Conservation (phyloP, 2,329 filamentous ascomycete species). For the Penicillium palitans region DNA sequence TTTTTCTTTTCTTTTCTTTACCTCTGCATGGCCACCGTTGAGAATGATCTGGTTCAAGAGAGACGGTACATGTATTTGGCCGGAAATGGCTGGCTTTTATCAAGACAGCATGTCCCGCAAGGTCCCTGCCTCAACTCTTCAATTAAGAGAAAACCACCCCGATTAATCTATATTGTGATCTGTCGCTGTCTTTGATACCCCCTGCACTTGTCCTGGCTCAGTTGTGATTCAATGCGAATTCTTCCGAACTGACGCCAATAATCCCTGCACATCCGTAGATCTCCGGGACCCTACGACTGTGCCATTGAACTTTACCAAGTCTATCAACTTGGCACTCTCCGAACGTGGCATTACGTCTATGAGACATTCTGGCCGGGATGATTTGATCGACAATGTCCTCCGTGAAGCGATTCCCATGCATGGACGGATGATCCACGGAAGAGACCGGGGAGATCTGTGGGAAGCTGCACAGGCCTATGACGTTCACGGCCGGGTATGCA, state of each 20-base stretch:
- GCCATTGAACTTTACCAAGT: constrained; percentile 93
- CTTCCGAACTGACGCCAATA: constrained; percentile 17
- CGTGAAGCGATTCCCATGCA: constrained; percentile 84
- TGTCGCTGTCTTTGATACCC: not conserved
- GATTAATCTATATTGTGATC: not conserved
- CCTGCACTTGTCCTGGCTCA: not conserved
- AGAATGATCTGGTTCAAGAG: not conserved
- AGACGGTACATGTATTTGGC: not conserved
- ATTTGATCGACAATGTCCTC: constrained; percentile 72
- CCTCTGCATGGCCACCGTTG: not conserved
- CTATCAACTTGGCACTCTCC: constrained; percentile 95
- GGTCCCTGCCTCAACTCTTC: constrained; percentile 7
- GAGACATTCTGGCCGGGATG: constrained; percentile 64
- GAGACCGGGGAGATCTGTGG: constrained; percentile 65
- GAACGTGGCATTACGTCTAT: constrained; percentile 92
- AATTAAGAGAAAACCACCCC: not conserved
- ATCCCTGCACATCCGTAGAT: constrained; percentile 57
- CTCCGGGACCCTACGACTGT: constrained; percentile 78
- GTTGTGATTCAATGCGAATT: constrained; percentile 14
- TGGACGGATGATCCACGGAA: constrained; percentile 93
- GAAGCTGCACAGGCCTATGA: constrained; percentile 88
- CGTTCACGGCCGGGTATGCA: constrained; percentile 73
- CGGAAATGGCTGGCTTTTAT: constrained; percentile 4
- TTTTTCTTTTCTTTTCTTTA: not conserved
- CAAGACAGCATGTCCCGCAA: constrained; percentile 9